These are phyloP conservation scores for Hippophae rhamnoides DNA, from an alignment of 306 rosid genomes.

Conservation along the genomic window DNA sequence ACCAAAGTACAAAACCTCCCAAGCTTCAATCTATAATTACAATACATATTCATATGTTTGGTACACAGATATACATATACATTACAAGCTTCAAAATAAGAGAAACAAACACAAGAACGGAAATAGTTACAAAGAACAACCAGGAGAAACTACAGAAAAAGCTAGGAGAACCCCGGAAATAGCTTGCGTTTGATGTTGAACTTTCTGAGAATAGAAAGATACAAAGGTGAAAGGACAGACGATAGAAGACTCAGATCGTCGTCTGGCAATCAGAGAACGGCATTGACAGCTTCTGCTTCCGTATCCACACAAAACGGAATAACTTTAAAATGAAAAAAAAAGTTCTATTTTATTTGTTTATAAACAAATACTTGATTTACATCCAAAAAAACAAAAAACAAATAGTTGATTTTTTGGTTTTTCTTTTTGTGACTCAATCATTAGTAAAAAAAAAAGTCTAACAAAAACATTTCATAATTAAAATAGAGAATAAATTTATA, in stretches of 20 bases:
- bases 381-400: too few relatives aligned
- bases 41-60: constrained; percentile 2
- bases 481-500: too few relatives aligned
- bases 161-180: neutral
- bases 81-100: constrained; percentile 16
- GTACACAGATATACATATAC: constrained; percentile 8
- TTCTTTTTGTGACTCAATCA: too few relatives aligned
- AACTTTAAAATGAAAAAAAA: neutral
- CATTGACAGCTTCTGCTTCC: constrained; percentile 39
- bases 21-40: constrained; percentile 24
- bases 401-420: too few relatives aligned
- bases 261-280: constrained; percentile 22
- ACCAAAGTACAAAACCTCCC: constrained; percentile 20
- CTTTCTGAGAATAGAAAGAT: constrained; percentile 23
- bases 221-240: constrained; percentile 22
- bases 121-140: neutral
- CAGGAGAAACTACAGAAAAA: constrained; percentile 1
- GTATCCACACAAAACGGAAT: constrained; percentile 55
- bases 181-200: constrained; percentile 9
- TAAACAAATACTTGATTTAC: too few relatives aligned
- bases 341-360: too few relatives aligned
- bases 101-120: neutral
- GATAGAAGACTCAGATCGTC: constrained; percentile 24
- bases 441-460: too few relatives aligned
- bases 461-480: too few relatives aligned